Evolutionary conservation across 805 yeast genomes (phyloP).

Genomic region (Diddensiella caesifluorescens): DNA sequence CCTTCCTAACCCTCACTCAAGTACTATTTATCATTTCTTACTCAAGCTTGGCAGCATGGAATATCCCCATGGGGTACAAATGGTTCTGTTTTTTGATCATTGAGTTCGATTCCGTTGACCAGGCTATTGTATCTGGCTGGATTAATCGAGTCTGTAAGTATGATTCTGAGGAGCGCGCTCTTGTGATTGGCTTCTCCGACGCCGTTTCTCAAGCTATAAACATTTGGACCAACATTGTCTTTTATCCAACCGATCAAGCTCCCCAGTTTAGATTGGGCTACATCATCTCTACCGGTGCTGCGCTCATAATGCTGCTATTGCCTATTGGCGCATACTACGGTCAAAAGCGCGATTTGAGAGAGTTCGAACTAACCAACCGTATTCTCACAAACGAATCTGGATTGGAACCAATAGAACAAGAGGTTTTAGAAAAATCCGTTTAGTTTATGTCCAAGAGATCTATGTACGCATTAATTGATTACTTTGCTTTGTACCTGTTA

Average conservation of each 20-base stretch:
- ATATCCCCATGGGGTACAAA: conserved; percentile 37
- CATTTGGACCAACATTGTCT: conserved; percentile 43
- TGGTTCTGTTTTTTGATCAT: conserved; percentile 38
- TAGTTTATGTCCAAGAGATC: no score
- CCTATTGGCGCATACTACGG: conserved; percentile 31
- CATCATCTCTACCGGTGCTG: conserved; percentile 35
- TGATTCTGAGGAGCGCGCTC: conserved; percentile 34
- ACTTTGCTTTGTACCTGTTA: no score
- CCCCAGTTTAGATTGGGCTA: conserved; percentile 39
- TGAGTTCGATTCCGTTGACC: conserved; percentile 35
- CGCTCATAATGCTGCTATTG: conserved; percentile 34
- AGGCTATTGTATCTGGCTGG: conserved; percentile 41
- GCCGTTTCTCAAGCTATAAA: conserved; percentile 42
- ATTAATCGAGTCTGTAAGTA: conserved; percentile 34
- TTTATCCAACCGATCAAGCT: conserved; percentile 39
- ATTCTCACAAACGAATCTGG: background rate
- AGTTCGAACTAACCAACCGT: background rate
- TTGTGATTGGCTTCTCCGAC: conserved; percentile 33
- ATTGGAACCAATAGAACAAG: no score
- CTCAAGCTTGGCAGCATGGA: conserved; percentile 39
- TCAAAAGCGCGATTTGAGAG: conserved; percentile 28
- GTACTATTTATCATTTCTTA: conserved; percentile 35
- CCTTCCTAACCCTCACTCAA: conserved; percentile 34
- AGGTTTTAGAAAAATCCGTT: no score
- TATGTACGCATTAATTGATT: no score